phyloP scores from a whole-genome alignment of 2,329 filamentous ascomycete species.

The Ophiostoma fasciatum region DNA sequence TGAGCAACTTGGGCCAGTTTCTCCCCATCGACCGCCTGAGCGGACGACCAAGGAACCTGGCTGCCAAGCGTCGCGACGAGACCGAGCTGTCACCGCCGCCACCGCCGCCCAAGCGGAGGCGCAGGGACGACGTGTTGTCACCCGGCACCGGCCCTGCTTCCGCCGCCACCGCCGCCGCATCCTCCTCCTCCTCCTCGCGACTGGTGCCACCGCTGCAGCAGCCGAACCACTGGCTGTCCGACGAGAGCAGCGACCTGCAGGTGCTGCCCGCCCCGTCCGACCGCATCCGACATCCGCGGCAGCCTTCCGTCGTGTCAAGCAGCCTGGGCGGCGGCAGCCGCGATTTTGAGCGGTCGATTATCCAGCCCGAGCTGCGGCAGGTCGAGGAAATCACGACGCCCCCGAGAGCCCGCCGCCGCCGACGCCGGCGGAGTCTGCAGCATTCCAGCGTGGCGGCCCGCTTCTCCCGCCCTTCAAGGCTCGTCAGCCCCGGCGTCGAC shows the following conservation, averaged over 20 bases:
- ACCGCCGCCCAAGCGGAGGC: constrained; percentile 4
- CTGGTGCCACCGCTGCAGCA: too few species aligned
- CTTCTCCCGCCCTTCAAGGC: not conserved
- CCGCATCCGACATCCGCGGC: not conserved
- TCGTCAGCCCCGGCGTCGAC: not conserved
- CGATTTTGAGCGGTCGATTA: not conserved
- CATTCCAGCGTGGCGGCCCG: not conserved
- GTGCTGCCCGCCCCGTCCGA: not conserved
- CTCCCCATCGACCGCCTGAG: constrained; percentile 1
- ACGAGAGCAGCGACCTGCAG: not conserved
- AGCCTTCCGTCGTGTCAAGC: not conserved
- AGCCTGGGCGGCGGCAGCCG: not conserved
- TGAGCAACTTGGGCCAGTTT: constrained; percentile 1
- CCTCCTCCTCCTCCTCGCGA: too few species aligned
- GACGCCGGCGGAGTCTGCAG: not conserved
- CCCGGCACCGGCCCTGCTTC: not conserved
- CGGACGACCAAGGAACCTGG: not conserved
- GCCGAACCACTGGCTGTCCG: not conserved
- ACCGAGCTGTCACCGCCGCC: not conserved
- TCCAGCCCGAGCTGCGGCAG: constrained; percentile 1
- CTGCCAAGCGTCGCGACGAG: not conserved
- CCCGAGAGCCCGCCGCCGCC: not conserved
- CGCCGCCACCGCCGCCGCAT: too few species aligned
- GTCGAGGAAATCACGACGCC: not conserved
- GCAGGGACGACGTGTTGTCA: not conserved